A percentile compares a stretch with the other conserved stretches of the same genome.
phyloP scores from a whole-genome alignment of 139 green algal genomes.

The Chlamydomonas applanata region DNA sequence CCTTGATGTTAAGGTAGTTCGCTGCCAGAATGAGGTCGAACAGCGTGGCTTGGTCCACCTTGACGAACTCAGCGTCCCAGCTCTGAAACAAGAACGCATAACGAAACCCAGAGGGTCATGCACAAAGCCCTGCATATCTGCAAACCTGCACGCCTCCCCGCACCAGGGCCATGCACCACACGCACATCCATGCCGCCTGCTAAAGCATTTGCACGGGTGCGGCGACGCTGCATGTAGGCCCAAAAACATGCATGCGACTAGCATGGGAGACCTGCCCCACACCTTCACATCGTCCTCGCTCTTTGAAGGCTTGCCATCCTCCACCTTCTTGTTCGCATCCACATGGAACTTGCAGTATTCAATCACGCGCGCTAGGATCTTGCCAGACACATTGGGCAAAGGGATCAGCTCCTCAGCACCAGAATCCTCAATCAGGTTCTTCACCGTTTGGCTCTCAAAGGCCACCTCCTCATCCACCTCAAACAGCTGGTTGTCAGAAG shows the following conservation, averaged over 20 bases:
- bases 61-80: slow-evolving; percentile 95
- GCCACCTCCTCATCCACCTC: slow-evolving; percentile 77
- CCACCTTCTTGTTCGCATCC: slow-evolving; percentile 70
- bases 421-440: slow-evolving; percentile 83
- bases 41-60: slow-evolving; percentile 94
- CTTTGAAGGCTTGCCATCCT: slow-evolving; percentile 69
- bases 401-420: slow-evolving; percentile 63
- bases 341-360: slow-evolving; percentile 97
- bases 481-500: slow-evolving; percentile 57
- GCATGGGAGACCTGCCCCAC: neutral
- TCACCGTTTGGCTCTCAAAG: slow-evolving; percentile 71
- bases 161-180: neutral
- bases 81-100: slow-evolving; percentile 41
- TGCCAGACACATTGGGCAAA: slow-evolving; percentile 81
- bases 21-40: slow-evolving; percentile 99
- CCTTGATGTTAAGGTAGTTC: slow-evolving; percentile 99
- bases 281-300: slow-evolving; percentile 84
- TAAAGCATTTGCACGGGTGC: too few species aligned
- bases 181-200: neutral
- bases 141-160: too few species aligned
- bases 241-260: neutral
- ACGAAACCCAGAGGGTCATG: neutral
- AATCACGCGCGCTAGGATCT: slow-evolving; percentile 84
- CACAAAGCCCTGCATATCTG: neutral
- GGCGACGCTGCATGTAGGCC: neutral